Percentiles rank a stretch among this genome's conserved stretches.
These are phyloP conservation scores for Eimeria falciformis DNA, from an alignment of 169 alveolate species.

Conservation along the genomic window DNA sequence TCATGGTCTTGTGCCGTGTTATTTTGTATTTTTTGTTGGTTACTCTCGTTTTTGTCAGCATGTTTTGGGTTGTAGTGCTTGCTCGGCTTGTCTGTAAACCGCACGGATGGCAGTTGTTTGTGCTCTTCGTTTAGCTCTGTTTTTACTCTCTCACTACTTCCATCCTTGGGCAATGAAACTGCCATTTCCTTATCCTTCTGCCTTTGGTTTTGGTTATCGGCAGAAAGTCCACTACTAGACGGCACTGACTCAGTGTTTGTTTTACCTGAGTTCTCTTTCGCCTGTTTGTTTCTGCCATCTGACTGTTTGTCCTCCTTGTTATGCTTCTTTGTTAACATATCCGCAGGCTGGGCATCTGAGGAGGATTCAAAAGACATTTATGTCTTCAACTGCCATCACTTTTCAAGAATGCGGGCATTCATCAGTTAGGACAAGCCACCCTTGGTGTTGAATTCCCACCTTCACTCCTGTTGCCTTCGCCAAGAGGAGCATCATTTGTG, in stretches of 20 bases:
- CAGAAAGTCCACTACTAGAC: not conserved
- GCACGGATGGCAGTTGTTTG: conserved; percentile 9
- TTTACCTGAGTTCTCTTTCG: not conserved
- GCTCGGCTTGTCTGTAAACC: conserved; percentile 12
- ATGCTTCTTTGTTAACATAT: not conserved
- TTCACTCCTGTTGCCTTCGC: not conserved
- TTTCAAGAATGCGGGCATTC: not conserved
- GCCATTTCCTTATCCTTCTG: conserved; percentile 39
- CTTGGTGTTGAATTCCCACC: not conserved
- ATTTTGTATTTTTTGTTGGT: not conserved
- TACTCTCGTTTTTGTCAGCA: conserved; percentile 15
- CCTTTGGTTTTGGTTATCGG: conserved; percentile 27
- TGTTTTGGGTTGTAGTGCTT: conserved; percentile 56
- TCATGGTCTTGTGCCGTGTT: not conserved
- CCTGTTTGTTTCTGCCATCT: not conserved
- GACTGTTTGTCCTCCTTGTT: conserved; percentile 2
- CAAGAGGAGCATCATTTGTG: not conserved
- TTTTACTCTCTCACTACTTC: not conserved
- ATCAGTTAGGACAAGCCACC: no score
- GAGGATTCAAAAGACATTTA: not conserved
- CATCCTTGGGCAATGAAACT: not conserved
- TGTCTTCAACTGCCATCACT: not conserved
- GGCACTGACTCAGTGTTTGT: not conserved
- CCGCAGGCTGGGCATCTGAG: conserved; percentile 4
- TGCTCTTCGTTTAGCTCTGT: not conserved